Base-by-base conservation (phyloP, 2,329 filamentous ascomycete genomes). In the Ophiocordyceps camponoti-saundersi region DNA sequence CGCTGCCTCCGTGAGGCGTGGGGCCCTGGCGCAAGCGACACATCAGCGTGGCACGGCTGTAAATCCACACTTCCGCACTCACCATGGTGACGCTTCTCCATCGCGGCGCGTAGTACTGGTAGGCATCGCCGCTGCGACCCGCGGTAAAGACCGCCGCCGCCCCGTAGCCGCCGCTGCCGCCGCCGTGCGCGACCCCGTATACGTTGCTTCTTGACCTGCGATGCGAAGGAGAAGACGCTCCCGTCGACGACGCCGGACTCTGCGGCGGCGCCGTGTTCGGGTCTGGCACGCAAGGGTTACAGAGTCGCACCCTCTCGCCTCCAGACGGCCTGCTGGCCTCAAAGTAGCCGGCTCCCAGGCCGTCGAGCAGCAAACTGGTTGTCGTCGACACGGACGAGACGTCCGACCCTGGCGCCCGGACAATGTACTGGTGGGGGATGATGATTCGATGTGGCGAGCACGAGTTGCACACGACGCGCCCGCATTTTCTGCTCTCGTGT, bases 401-500 rank as follows among this genome's bases (percentile, higher is more conserved):
- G 49, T 72, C 68, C 36, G 61, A 51, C 48, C 60, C 70, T 1
- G 84, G 82, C 3, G 85, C 84, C 44, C 82, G 82, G 23, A 95
- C 88, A 53, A 96, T 95, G 61, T 86, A 96, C 59, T 92, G 85
- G 53, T 89, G 77, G 1, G 90, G 90, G 52, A 96, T 95, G 3
- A 85, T 94, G 59, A 96, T 96, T 50, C 88, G 79, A 62, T 96
- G 90, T 3, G 90, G 90, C 3, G 90, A 95, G 66, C 90, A 96
- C 20, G 79, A 72, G 48, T 81, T 80, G 63, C 90, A 96, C 22
- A 96, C 90, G 10, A 96, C 89, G 50, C 88, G 73, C 43, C 90
- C 90, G 60, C 90, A 96, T 75, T 95, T 95, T 54, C 81, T 84
- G 44, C 3, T 20, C 15, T n/a, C 15, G 7, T 43, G 36, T 40